phyloP scores from a whole-genome alignment of 495 filamentous ascomycete genomes.

The Aspergillus egyptiacus region DNA sequence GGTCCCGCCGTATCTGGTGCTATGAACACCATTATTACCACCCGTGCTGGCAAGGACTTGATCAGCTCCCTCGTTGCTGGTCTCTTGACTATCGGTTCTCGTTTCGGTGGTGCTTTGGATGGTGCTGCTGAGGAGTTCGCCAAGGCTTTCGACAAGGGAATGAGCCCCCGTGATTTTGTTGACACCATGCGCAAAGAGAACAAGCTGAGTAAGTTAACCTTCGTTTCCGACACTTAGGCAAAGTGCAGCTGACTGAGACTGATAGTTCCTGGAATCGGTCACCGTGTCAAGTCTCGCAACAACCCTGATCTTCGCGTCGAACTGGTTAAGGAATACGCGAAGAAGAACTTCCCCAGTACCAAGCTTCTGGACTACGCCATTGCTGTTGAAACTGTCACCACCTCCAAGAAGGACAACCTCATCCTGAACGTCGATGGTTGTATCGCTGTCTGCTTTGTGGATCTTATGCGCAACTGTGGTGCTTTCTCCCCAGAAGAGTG shows the following conservation, averaged over 20 bases:
- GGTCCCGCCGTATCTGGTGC: constrained; percentile 97
- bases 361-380: constrained; percentile 98
- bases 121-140: constrained; percentile 98
- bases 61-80: constrained; percentile 91
- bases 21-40: constrained; percentile 99
- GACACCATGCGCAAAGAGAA: constrained; percentile 99
- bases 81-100: constrained; percentile 96
- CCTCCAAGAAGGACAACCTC: constrained; percentile 99
- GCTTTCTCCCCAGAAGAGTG: constrained; percentile 67
- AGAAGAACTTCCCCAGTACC: constrained; percentile 93
- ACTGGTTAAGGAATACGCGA: constrained; percentile 97
- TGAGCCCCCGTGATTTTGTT: constrained; percentile 97
- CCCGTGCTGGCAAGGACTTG: constrained; percentile 96
- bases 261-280: constrained; percentile 89
- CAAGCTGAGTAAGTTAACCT: constrained; percentile 75
- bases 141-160: constrained; percentile 94
- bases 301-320: constrained; percentile 99
- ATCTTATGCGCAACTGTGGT: constrained; percentile 94
- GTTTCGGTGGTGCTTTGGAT: constrained; percentile 97
- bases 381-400: constrained; percentile 95
- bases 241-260: constrained; percentile 26
- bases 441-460: constrained; percentile 97
- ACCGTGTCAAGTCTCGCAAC: constrained; percentile 98
- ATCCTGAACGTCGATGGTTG: constrained; percentile 99
- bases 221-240: too few relatives aligned